phyloP scores from a whole-genome alignment of 441 rosid species.

The Adansonia madagascariensis region DNA sequence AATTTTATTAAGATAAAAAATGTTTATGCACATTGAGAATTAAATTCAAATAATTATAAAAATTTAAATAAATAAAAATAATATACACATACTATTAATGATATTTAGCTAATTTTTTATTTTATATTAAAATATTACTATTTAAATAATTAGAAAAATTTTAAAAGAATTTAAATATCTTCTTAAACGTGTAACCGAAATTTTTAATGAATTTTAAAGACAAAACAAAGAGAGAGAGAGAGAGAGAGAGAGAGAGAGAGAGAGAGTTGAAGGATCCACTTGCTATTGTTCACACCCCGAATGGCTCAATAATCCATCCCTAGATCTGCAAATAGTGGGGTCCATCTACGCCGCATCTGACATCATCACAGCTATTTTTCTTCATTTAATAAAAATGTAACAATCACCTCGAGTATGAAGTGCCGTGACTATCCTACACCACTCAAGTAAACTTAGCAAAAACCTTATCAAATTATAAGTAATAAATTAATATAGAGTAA shows the following conservation, averaged over 20 bases:
- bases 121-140: too few relatives aligned
- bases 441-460: background rate
- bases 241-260: background rate
- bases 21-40: too few relatives aligned
- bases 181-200: too few relatives aligned
- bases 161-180: too few relatives aligned
- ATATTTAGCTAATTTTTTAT: too few relatives aligned
- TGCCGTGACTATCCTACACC: background rate
- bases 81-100: too few relatives aligned
- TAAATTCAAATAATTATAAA: too few relatives aligned
- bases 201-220: background rate
- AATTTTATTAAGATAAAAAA: too few relatives aligned
- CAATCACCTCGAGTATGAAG: background rate
- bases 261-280: background rate
- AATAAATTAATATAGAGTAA: too few relatives aligned
- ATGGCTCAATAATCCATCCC: background rate
- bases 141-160: too few relatives aligned
- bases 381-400: background rate
- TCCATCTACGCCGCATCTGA: background rate
- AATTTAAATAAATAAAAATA: too few relatives aligned
- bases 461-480: too few relatives aligned
- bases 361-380: background rate
- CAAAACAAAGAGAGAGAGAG: background rate
- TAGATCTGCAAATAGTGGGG: background rate
- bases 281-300: background rate